Conservation (phyloP, 2,329 filamentous ascomycete genomes). For the Nigrospora oryzae region DNA sequence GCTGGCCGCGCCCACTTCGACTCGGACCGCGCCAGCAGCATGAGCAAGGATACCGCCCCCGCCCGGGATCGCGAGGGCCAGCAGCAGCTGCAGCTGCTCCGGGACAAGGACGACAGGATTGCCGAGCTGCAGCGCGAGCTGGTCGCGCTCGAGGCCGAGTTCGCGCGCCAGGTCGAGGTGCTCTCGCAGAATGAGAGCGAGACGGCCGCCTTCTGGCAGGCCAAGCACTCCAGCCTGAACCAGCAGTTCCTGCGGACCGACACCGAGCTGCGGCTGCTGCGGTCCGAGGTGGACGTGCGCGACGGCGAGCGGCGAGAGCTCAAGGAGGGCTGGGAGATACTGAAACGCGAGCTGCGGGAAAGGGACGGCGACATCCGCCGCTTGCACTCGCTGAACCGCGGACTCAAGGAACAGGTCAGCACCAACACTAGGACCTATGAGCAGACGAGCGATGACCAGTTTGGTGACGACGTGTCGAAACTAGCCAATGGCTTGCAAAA, state of each 20-base stretch:
- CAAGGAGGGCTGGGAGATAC: constrained; percentile 37
- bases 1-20: constrained; percentile 2
- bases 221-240: constrained; percentile 43
- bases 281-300: constrained; percentile 37
- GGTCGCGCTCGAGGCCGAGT: constrained; percentile 42
- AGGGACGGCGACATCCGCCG: constrained; percentile 48
- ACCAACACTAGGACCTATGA: constrained; percentile 49
- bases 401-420: constrained; percentile 66
- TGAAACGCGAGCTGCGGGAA: constrained; percentile 34
- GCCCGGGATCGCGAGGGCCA: constrained; percentile 15
- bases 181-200: constrained; percentile 47
- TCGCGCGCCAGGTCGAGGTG: constrained; percentile 42
- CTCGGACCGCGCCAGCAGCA: constrained; percentile 8
- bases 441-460: constrained; percentile 57
- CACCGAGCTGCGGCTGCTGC: constrained; percentile 41
- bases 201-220: constrained; percentile 48
- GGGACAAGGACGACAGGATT: constrained; percentile 44
- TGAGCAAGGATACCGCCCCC: neutral
- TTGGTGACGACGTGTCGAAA: constrained; percentile 52
- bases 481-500: constrained; percentile 64
- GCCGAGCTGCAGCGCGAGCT: constrained; percentile 44
- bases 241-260: constrained; percentile 44
- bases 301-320: constrained; percentile 40
- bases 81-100: constrained; percentile 20
- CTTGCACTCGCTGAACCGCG: constrained; percentile 51